Percentiles rank a stretch among this genome's conserved stretches.
Evolutionary conservation across 139 green algal genomes (phyloP).

Genomic region (Zygnema circumcarinatum): DNA sequence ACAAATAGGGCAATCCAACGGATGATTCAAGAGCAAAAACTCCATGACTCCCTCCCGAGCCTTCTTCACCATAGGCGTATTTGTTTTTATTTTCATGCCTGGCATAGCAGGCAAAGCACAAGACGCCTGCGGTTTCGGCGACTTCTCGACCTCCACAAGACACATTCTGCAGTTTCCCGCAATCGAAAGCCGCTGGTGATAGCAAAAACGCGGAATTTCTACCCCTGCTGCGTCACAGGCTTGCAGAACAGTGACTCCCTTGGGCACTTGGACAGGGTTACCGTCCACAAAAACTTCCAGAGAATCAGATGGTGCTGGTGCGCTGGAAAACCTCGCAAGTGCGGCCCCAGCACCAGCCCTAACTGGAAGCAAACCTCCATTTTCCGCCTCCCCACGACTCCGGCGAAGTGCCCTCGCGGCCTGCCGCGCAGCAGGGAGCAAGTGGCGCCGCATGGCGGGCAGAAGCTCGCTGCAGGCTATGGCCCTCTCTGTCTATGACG

Average conservation of each 20-base stretch:
- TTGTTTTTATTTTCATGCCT: slow-evolving; percentile 95
- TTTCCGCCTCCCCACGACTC: neutral
- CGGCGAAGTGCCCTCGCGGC: neutral
- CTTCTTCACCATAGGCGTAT: slow-evolving; percentile 86
- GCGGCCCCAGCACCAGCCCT: neutral
- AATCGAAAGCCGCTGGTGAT: slow-evolving; percentile 96
- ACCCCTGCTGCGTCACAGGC: slow-evolving; percentile 95
- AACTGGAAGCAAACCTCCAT: neutral
- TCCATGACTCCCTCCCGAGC: slow-evolving; percentile 99
- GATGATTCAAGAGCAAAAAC: slow-evolving; percentile 98
- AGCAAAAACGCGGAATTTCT: slow-evolving; percentile 98
- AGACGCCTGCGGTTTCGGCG: slow-evolving; percentile 94
- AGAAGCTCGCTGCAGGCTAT: no score
- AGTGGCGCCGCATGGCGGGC: neutral
- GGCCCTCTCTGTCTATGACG: no score
- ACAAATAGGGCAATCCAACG: slow-evolving; percentile 98
- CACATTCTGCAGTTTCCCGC: slow-evolving; percentile 99
- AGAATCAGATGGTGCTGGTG: neutral
- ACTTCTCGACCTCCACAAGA: slow-evolving; percentile 97
- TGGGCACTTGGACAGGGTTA: slow-evolving; percentile 80
- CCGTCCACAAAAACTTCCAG: slow-evolving; percentile 92
- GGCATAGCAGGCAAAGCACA: slow-evolving; percentile 96
- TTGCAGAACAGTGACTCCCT: slow-evolving; percentile 85
- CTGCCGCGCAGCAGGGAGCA: neutral
- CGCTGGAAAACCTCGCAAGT: neutral